Evolutionary conservation across 176 grass and related monocot genomes (phyloP).

Genomic region (Metroxylon sagu): DNA sequence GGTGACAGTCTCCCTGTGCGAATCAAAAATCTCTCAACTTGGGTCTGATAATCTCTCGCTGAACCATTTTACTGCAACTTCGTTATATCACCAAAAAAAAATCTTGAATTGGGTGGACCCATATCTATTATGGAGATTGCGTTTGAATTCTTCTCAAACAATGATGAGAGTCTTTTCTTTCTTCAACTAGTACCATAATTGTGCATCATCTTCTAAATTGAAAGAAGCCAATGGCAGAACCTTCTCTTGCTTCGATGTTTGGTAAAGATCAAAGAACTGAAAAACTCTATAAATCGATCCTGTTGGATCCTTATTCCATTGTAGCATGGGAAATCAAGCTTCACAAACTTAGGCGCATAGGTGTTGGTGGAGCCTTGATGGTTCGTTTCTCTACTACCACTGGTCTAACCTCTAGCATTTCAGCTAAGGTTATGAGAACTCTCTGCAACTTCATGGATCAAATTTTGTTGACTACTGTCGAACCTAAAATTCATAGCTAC

Average conservation of each 20-base stretch:
- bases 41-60: background rate
- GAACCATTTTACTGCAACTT: background rate
- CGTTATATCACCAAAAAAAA: background rate
- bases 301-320: background rate
- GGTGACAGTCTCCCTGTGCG: background rate
- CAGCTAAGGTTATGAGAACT: background rate
- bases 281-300: background rate
- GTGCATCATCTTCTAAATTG: background rate
- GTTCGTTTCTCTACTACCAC: background rate
- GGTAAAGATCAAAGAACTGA: background rate
- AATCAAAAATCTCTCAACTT: background rate
- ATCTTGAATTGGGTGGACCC: background rate
- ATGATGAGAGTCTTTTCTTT: background rate
- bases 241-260: background rate
- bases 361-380: background rate
- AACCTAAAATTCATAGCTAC: background rate
- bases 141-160: background rate
- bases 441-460: background rate
- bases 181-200: background rate
- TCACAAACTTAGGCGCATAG: background rate
- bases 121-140: background rate
- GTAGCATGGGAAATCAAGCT: background rate
- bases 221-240: conserved; percentile 1
- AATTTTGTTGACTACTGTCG: background rate
- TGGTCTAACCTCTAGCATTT: background rate